Base-by-base conservation (phyloP, 768 basidiomycete species). In the Thelephora ganbajun region DNA sequence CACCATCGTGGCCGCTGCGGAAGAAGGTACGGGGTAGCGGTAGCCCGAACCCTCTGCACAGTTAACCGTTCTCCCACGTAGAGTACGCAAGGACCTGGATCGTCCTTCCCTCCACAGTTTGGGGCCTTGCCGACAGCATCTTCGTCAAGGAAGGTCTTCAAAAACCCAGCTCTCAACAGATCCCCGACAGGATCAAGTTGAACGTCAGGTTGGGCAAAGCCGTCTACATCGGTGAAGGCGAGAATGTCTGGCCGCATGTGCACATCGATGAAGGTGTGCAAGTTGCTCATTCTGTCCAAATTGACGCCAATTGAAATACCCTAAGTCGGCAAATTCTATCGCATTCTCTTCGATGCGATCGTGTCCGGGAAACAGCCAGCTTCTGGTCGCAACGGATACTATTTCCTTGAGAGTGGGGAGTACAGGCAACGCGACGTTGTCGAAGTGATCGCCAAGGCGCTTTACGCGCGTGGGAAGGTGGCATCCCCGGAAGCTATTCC, bases 221-320 rank as follows among this genome's bases (percentile, higher is more conserved):
- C 0, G 77, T 76, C 11, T 61, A 76, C 54, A 63, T 82, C 3
- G 79, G 80, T 0, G 54, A 67, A 36, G 81, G 82, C 1, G 61
- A 67, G 54, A 78, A 80, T 46, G 39, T 76, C 5, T 83, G 78
- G 80, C 69, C 72, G 0, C 64, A 76, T 50, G 72, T 80, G 16
- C 69, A 78, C 49, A 68, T 79, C 45, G 61, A 70, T 39, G 77
- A 80, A 33, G 61, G 77, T 76, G 48, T 45, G 67, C 13, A 53
- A 13, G 7, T 20, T 30, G 33, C 22, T 23, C 7, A 18, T 19
- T 33, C 18, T 42, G 37, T n/a, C n/a, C 30, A 18, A n/a, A 26
- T 11, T 53, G 6, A 13, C 26, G 36, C 19, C 44, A 35, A 46
- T 12, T 41, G 6, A 41, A 18, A n/a, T 43, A 18, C 53, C 36